Evolutionary conservation across 805 yeast species (phyloP).

Genomic region (Scheffersomyces amazonensis): DNA sequence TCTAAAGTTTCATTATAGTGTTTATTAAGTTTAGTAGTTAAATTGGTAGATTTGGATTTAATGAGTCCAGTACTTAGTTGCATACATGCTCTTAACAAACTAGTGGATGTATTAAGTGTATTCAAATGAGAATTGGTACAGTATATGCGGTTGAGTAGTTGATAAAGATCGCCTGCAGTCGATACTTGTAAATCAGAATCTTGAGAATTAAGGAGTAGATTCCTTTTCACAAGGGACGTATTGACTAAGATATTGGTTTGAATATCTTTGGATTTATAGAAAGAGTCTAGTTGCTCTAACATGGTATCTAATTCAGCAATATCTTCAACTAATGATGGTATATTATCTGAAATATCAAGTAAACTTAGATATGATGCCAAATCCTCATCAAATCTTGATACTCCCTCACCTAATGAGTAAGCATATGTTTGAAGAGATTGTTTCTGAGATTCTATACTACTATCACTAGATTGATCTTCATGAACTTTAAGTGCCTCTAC

Average conservation of each 20-base stretch:
- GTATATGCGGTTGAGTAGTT: too few species aligned
- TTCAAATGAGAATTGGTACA: too few species aligned
- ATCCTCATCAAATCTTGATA: neutral
- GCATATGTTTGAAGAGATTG: conserved; percentile 26
- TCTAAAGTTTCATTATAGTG: conserved; percentile 2
- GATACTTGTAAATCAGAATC: too few species aligned
- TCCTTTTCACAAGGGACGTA: neutral
- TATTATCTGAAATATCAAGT: conserved; percentile 14
- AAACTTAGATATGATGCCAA: conserved; percentile 4
- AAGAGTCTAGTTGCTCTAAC: conserved; percentile 30
- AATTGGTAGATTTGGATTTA: conserved; percentile 7
- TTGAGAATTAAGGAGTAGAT: too few species aligned
- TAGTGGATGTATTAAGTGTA: too few species aligned
- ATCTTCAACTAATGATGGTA: conserved; percentile 21
- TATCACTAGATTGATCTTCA: neutral
- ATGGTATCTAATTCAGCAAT: conserved; percentile 36
- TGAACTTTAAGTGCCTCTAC: neutral
- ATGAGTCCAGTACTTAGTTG: conserved; percentile 10
- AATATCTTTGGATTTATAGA: conserved; percentile 22
- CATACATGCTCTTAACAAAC: conserved; percentile 7
- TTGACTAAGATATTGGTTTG: conserved; percentile 8
- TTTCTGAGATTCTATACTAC: neutral
- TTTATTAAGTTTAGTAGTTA: conserved; percentile 2
- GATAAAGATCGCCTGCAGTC: too few species aligned
- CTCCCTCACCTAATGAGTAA: conserved; percentile 21